Conservation (phyloP, 129 eudicot species). For the Deinandra increscens region DNA sequence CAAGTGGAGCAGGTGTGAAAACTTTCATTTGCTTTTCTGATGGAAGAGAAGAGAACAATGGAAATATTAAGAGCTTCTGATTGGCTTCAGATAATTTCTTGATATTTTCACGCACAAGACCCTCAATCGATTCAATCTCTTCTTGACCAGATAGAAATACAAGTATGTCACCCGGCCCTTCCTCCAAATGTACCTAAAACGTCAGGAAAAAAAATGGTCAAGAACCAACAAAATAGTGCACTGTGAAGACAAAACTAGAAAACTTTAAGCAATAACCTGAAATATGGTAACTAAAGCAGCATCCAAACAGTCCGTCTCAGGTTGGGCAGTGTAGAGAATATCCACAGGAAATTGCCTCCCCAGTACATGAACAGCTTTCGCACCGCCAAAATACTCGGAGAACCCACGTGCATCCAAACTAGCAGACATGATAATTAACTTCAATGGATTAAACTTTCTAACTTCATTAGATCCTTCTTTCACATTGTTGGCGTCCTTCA, state of each 20-base stretch:
- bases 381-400: slow-evolving; percentile 90
- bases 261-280: slow-evolving; percentile 51
- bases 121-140: slow-evolving; percentile 89
- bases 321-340: slow-evolving; percentile 64
- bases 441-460: slow-evolving; percentile 55
- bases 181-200: slow-evolving; percentile 80
- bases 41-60: slow-evolving; percentile 88
- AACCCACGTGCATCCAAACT: slow-evolving; percentile 93
- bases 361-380: slow-evolving; percentile 89
- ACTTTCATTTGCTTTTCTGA: slow-evolving; percentile 93
- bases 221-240: background rate
- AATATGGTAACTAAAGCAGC: slow-evolving; percentile 82
- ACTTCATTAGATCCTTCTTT: slow-evolving; percentile 40
- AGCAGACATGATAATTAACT: slow-evolving; percentile 92
- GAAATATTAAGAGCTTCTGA: slow-evolving; percentile 58
- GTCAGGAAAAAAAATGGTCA: slow-evolving; percentile 1
- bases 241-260: background rate
- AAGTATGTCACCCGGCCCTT: slow-evolving; percentile 87
- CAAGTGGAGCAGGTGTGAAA: slow-evolving; percentile 66
- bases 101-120: slow-evolving; percentile 68
- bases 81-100: slow-evolving; percentile 62
- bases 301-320: slow-evolving; percentile 87
- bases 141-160: slow-evolving; percentile 96
- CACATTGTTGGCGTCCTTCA: slow-evolving; percentile 30
- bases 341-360: slow-evolving; percentile 97